Base-by-base conservation (phyloP, 1,284 basidiomycete genomes). In the Ganoderma boninense region DNA sequence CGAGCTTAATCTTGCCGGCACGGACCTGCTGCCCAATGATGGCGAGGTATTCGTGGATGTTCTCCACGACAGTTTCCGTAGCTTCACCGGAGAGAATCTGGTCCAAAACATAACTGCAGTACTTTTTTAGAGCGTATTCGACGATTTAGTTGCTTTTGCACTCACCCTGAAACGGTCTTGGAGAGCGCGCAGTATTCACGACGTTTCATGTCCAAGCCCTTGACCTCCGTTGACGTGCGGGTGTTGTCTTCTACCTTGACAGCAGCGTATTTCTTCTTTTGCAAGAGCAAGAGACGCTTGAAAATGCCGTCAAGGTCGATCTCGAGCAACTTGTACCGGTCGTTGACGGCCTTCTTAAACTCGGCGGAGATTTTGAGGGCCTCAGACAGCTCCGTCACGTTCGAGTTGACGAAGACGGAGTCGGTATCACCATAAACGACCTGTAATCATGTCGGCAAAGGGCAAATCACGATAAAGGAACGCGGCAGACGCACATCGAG, bases 231-330 rank as follows among this genome's bases (percentile, higher is more conserved):
- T 8, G 89, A 90, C 10, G 92, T 94, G 68, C 89, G 87, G 1
- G 87, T 87, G 18, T 88, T 89, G 74, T 96, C 94, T 76, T 95
- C 95, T 52, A 97, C 91, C 82, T 98, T 98, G 79, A 98, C 87
- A 0, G 98, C 98, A 0, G 98, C 98, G 77, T 99, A 99, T 83
- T 99, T 99, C 86, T 99, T 99, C 90, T 99, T 99, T 79, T 99
- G 97, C 65, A 99, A 84, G 23, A 99, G 87, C 1, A 99, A 83
- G 73, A 99, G 88, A 2, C 98, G 91, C 79, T 97, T 91, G 84
- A 99, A 99, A 35, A 98, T 90, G 8, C 94, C 93, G 77, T 99
- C 98, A 42, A 98, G 88, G 79, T 99, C 98, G 72, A 99, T 99
- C 81, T 99, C 98, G 54, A 99, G 91, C 62, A 99, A 87, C 77